Evolutionary conservation across 2,329 filamentous ascomycete genomes (phyloP), one percentile per base, ranked within the genome.

Genomic region (Remersonia thermophila): DNA sequence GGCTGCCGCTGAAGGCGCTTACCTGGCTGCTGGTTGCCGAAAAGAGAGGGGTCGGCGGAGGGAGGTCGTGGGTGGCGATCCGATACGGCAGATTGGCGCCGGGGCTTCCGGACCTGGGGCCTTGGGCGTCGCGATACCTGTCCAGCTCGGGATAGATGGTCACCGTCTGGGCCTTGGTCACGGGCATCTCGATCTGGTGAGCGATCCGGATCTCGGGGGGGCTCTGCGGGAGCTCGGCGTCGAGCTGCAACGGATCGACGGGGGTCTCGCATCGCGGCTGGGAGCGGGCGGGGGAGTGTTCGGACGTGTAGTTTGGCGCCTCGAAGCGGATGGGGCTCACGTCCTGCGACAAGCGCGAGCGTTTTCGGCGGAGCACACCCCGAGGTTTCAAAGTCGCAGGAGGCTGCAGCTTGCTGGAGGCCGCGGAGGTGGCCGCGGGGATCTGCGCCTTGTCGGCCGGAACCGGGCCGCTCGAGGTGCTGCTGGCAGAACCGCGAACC

Each of bases 31-130:
- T 71, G 13, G 61, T 67, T 29, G 69, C 69, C 0, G 73, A 77
- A 35, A 79, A 76, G 7, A 73, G 59, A n/a, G 78, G 77, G 5
- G 75, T 78, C 7, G 75, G 75, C 6, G 76, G 73, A n/a, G 77
- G 73, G 5, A 80, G 61, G 47, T 80, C 69, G 36, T 80, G 71
- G 3, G 75, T 79, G 20, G 74, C 65, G 15, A 80, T 55, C 28
- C 68, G 69, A 45, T 71, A 71, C 3, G 69, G 69, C 13, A 70
- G 51, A 32, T 72, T 70, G 29, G 62, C 51, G 23, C 57, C 43
- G 35, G 55, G 45, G 39, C 53, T 52, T 46, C 57, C 44, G 45
- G 53, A 50, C n/a, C 51, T 48, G 10, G 59, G 60, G 4, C 59
- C 58, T 34, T 61, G 56, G 33, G 65, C 51, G 37, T 66, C 59